Percentiles rank a stretch among this genome's conserved stretches.
Conservation (phyloP, 2,329 filamentous ascomycete genomes). For the Onygenales sp. region DNA sequence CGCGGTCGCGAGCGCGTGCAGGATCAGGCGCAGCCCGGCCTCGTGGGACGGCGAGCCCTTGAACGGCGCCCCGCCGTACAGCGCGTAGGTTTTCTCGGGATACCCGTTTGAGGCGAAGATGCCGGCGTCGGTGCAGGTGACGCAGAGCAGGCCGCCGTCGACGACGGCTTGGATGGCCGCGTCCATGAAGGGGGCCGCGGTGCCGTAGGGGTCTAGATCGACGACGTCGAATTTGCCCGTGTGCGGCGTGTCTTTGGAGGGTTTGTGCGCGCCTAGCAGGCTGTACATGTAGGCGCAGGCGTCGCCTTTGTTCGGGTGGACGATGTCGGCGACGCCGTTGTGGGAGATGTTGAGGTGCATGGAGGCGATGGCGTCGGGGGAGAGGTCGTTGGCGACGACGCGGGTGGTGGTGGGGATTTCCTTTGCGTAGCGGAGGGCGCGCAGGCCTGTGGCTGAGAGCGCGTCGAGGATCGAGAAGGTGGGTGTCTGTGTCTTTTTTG, state of each 20-base stretch:
- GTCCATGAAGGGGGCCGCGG: slow-evolving; percentile 85
- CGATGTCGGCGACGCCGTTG: slow-evolving; percentile 63
- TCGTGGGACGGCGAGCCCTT: slow-evolving; percentile 85
- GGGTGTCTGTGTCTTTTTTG: slow-evolving; percentile 28
- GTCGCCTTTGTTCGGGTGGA: slow-evolving; percentile 68
- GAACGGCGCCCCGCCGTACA: slow-evolving; percentile 85
- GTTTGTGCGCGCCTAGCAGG: slow-evolving; percentile 43
- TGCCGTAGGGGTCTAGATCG: slow-evolving; percentile 92
- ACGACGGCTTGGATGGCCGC: slow-evolving; percentile 77
- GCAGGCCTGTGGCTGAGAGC: slow-evolving; percentile 83
- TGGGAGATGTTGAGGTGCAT: slow-evolving; percentile 79
- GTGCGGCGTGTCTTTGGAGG: slow-evolving; percentile 22
- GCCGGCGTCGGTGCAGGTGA: slow-evolving; percentile 93
- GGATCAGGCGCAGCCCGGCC: slow-evolving; percentile 73
- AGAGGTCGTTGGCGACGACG: slow-evolving; percentile 84
- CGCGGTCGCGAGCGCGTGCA: slow-evolving; percentile 70
- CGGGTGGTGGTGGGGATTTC: slow-evolving; percentile 78
- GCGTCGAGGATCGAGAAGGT: slow-evolving; percentile 85
- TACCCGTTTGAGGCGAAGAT: slow-evolving; percentile 94
- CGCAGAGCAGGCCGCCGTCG: slow-evolving; percentile 82
- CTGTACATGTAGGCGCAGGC: slow-evolving; percentile 88
- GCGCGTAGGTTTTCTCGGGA: slow-evolving; percentile 81
- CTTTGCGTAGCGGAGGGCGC: slow-evolving; percentile 81
- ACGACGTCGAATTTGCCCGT: slow-evolving; percentile 75
- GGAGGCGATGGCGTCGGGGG: slow-evolving; percentile 62